These are phyloP conservation scores for Lactifluus volemus DNA, from an alignment of 768 basidiomycete genomes.

Conservation along the genomic window DNA sequence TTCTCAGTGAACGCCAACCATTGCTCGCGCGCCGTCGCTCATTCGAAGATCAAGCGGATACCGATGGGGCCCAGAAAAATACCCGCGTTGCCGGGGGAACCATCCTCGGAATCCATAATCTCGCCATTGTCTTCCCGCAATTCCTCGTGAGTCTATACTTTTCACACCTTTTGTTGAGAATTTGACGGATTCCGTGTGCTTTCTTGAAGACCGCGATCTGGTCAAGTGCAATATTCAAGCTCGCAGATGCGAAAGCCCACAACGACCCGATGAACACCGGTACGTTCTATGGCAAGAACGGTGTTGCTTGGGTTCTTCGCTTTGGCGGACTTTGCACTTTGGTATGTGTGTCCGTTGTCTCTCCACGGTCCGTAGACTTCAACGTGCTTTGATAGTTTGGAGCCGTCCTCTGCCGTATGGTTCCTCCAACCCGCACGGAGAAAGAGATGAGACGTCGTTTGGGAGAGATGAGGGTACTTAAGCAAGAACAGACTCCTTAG, in stretches of 20 bases:
- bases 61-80: conserved; percentile 26
- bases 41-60: conserved; percentile 37
- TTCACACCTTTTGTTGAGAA: background rate
- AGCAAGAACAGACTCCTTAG: conserved; percentile 48
- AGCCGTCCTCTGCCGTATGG: conserved; percentile 68
- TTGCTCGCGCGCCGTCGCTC: conserved; percentile 54
- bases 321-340: conserved; percentile 87
- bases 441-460: conserved; percentile 79
- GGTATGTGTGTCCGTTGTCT: conserved; percentile 25
- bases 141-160: conserved; percentile 60
- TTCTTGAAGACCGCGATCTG: conserved; percentile 64
- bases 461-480: conserved; percentile 69
- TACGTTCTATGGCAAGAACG: conserved; percentile 73
- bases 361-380: background rate
- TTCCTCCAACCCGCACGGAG: conserved; percentile 86
- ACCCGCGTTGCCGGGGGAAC: conserved; percentile 76
- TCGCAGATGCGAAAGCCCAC: conserved; percentile 56
- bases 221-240: conserved; percentile 78
- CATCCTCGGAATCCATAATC: conserved; percentile 88
- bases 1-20: conserved; percentile 44
- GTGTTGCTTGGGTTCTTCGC: conserved; percentile 89
- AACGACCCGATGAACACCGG: conserved; percentile 37
- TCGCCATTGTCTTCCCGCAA: conserved; percentile 92
- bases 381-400: conserved; percentile 37
- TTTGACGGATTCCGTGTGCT: background rate